phyloP scores from a whole-genome alignment of 2,329 filamentous ascomycete species.

The Fusarium graminum region DNA sequence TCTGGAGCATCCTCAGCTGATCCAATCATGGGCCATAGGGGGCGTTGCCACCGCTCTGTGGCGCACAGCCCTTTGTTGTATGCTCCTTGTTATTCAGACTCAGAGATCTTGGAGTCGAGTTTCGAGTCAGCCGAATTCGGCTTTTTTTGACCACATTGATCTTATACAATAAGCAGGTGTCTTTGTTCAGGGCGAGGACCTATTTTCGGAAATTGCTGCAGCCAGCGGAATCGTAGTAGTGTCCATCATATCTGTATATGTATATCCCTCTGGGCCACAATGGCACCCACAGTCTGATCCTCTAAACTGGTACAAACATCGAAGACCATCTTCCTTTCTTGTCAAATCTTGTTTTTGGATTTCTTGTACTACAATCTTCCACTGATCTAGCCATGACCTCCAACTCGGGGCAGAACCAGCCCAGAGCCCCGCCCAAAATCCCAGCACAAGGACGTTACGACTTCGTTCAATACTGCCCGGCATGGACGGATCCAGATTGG shows the following conservation, averaged over 20 bases:
- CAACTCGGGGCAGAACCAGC: neutral
- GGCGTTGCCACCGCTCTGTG: neutral
- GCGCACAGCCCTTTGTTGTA: conserved; percentile 23
- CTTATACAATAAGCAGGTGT: neutral
- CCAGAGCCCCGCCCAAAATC: neutral
- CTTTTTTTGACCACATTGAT: neutral
- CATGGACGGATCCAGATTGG: conserved; percentile 50
- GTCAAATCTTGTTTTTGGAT: neutral
- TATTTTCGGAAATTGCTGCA: neutral
- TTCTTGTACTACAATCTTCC: neutral
- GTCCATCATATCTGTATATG: neutral
- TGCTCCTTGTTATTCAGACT: neutral
- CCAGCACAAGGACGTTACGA: conserved; percentile 13
- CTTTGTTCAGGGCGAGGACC: conserved; percentile 4
- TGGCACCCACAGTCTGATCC: neutral
- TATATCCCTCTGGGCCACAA: neutral
- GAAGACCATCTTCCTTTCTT: neutral
- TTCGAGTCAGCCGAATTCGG: neutral
- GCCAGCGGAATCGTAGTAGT: neutral
- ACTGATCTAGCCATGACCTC: conserved; percentile 13
- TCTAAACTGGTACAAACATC: neutral
- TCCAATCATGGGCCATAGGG: neutral
- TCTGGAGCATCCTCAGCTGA: neutral
- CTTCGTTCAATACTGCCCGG: conserved; percentile 40
- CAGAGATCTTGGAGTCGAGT: neutral